phyloP scores from a whole-genome alignment of 1,284 basidiomycete genomes.

The Ustilago trichophora region DNA sequence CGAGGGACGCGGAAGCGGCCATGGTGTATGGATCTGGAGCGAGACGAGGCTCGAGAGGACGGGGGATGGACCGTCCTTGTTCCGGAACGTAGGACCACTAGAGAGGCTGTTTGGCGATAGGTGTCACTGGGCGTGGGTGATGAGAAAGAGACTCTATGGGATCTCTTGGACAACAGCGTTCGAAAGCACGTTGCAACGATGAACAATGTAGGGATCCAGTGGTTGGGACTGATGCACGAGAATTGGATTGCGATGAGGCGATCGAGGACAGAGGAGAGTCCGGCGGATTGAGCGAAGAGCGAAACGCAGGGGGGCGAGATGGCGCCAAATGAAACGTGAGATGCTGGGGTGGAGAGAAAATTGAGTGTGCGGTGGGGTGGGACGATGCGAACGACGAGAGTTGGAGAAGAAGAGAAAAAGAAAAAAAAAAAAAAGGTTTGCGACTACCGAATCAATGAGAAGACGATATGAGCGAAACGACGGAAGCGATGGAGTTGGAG shows the following conservation, averaged over 20 bases:
- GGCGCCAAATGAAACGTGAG: no score
- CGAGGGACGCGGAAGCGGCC: constrained; percentile 43
- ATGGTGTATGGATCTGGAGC: constrained; percentile 2
- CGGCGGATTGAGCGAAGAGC: constrained; percentile 9
- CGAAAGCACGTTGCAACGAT: no score
- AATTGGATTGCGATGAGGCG: not conserved
- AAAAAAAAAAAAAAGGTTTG: not conserved
- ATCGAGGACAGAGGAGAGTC: not conserved
- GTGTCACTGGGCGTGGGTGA: not conserved
- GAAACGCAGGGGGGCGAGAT: not conserved
- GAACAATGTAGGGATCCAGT: no score
- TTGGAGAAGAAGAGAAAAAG: no score
- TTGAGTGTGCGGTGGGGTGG: not conserved
- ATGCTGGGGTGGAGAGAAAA: not conserved
- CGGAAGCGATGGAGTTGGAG: not conserved
- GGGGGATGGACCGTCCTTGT: constrained; percentile 1
- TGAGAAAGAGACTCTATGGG: not conserved
- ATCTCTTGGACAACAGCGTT: no score
- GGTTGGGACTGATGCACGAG: no score
- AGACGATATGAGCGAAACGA: constrained; percentile 5
- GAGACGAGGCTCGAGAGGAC: constrained; percentile 1
- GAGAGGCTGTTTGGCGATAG: not conserved
- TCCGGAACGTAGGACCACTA: constrained; percentile 1
- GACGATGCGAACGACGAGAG: constrained; percentile 14
- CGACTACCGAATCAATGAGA: not conserved